These are phyloP conservation scores for Agrostemma githago DNA, from an alignment of 148 eudicot genomes.

Conservation along the genomic window DNA sequence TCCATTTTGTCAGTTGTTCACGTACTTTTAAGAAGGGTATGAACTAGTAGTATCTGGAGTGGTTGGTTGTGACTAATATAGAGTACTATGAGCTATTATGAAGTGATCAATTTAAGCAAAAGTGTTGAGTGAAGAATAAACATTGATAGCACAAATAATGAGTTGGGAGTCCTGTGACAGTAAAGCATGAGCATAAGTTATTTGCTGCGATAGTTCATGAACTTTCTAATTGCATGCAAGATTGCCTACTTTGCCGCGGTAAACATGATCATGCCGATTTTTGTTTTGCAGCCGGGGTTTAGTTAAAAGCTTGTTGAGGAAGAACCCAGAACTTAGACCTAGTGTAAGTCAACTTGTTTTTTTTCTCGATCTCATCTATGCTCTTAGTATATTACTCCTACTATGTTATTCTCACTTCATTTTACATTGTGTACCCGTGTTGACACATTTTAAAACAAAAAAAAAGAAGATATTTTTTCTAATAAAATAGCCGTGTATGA, in stretches of 20 bases:
- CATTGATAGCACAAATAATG: not conserved
- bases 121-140: not conserved
- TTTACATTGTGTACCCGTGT: not conserved
- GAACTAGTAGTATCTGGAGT: not conserved
- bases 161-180: not conserved
- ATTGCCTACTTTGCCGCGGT: not conserved
- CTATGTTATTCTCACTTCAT: not conserved
- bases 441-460: not conserved
- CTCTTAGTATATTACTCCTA: not conserved
- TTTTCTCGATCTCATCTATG: conserved; percentile 7
- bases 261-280: conserved; percentile 5
- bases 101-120: not conserved
- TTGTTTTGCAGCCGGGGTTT: conserved; percentile 75
- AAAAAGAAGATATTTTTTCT: not conserved
- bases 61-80: not conserved
- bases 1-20: not conserved
- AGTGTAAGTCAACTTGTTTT: conserved; percentile 41
- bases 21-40: not conserved
- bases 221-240: conserved; percentile 11
- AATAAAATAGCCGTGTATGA: not conserved
- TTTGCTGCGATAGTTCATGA: not conserved
- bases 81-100: not conserved
- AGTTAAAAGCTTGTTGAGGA: conserved; percentile 88
- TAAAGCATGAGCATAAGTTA: not conserved
- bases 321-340: conserved; percentile 89